phyloP scores from a whole-genome alignment of 2,329 filamentous ascomycete species.

The Rutstroemia sp. region DNA sequence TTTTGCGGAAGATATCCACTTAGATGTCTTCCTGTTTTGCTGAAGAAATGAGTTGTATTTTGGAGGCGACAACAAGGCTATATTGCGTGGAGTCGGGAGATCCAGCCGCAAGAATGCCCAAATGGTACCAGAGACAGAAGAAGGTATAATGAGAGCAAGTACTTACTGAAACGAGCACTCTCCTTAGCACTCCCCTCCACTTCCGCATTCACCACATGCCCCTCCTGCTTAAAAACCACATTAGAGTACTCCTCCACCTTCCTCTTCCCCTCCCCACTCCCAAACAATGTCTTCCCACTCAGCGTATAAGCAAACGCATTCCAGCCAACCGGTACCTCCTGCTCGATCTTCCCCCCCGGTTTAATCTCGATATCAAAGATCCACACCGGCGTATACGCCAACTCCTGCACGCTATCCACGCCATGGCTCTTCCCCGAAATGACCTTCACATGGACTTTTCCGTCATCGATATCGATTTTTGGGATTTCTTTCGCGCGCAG shows the following conservation, averaged over 20 bases:
- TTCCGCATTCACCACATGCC: constrained; percentile 66
- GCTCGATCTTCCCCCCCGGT: constrained; percentile 70
- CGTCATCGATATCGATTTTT: constrained; percentile 59
- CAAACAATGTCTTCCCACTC: constrained; percentile 62
- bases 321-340: constrained; percentile 73
- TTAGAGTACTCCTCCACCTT: constrained; percentile 71
- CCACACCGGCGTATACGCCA: constrained; percentile 98
- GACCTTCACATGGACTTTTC: constrained; percentile 74
- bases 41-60: neutral
- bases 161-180: constrained; percentile 36
- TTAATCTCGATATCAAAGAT: constrained; percentile 74
- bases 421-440: constrained; percentile 82
- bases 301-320: constrained; percentile 86
- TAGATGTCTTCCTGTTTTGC: neutral
- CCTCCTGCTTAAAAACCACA: constrained; percentile 75
- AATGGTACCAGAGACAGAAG: constrained; percentile 1
- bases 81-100: too few species aligned
- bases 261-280: constrained; percentile 40
- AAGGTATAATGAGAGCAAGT: neutral
- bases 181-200: constrained; percentile 59
- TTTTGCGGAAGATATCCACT: neutral
- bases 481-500: constrained; percentile 75
- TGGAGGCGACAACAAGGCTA: too few species aligned
- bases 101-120: neutral
- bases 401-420: constrained; percentile 77